A percentile compares a stretch with the other conserved stretches of the same genome.
Conservation (phyloP, 108 stramenopile species). For the Cylindrotheca fusiformis region DNA sequence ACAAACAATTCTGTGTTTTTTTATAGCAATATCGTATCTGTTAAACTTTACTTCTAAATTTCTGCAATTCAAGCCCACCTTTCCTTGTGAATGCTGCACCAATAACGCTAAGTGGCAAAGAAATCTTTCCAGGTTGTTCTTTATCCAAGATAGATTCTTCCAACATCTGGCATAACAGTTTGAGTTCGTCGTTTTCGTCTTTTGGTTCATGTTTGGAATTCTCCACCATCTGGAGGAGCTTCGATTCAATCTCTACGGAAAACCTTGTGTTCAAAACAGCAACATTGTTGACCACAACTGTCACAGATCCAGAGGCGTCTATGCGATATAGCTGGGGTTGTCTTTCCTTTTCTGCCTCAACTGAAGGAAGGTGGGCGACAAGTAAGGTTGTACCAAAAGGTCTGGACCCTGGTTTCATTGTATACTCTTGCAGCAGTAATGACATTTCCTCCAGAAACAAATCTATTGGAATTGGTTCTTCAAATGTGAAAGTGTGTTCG, state of each 20-base stretch:
- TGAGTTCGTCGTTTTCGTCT: background rate
- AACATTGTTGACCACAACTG: background rate
- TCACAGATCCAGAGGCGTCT: slow-evolving; percentile 65
- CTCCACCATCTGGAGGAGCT: slow-evolving; percentile 2
- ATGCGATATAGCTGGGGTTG: slow-evolving; percentile 57
- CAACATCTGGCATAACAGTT: slow-evolving; percentile 17
- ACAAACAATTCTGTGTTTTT: no score
- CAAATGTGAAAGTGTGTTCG: slow-evolving; percentile 71
- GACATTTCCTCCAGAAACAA: slow-evolving; percentile 65
- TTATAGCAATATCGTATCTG: no score
- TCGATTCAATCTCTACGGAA: slow-evolving; percentile 5
- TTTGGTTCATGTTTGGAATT: background rate
- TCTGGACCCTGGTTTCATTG: slow-evolving; percentile 69
- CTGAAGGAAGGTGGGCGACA: slow-evolving; percentile 46
- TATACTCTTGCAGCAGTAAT: slow-evolving; percentile 71
- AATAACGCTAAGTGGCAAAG: slow-evolving; percentile 15
- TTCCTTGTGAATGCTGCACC: slow-evolving; percentile 12
- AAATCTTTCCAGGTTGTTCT: background rate
- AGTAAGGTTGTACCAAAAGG: slow-evolving; percentile 76
- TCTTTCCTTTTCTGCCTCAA: background rate
- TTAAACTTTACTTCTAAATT: background rate
- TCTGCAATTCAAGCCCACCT: slow-evolving; percentile 14
- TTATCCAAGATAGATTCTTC: slow-evolving; percentile 7
- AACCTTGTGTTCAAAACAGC: slow-evolving; percentile 19
- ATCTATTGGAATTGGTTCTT: slow-evolving; percentile 56